Percentiles rank a stretch among this genome's conserved stretches.
Evolutionary conservation across 176 grass and related monocot species (phyloP).

Genomic region (Stipa capillata): DNA sequence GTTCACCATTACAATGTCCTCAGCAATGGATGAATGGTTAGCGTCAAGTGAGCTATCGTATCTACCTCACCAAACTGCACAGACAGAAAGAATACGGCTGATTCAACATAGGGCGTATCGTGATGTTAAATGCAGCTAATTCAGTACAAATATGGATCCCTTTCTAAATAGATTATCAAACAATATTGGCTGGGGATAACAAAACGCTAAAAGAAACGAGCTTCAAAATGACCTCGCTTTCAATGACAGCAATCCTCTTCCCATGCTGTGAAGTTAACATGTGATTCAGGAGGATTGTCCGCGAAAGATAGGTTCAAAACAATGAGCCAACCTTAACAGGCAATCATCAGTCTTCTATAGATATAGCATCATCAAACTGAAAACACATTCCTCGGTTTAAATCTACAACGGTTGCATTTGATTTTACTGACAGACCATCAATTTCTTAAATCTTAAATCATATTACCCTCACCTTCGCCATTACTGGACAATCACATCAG

Average conservation of each 20-base stretch:
- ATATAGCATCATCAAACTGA: background rate
- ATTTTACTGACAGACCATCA: background rate
- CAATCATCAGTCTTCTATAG: background rate
- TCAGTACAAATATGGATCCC: background rate
- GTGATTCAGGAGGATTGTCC: conserved; percentile 68
- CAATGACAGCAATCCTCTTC: conserved; percentile 68
- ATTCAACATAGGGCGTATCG: background rate
- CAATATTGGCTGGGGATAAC: background rate
- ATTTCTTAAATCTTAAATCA: background rate
- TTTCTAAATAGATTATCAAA: background rate
- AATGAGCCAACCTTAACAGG: background rate
- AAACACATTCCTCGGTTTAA: background rate
- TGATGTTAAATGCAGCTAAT: background rate
- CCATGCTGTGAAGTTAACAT: conserved; percentile 66
- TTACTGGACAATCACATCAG: background rate
- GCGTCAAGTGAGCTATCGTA: conserved; percentile 61
- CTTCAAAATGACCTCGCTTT: conserved; percentile 55
- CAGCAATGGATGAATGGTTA: conserved; percentile 58
- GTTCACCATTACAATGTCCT: conserved; percentile 73
- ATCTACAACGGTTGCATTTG: background rate
- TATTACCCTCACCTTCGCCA: background rate
- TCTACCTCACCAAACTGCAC: conserved; percentile 72
- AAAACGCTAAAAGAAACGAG: background rate
- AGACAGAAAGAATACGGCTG: background rate
- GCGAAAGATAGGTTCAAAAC: background rate